Conservation (phyloP, 495 filamentous ascomycete genomes). For the Daldinia caldariorum region DNA sequence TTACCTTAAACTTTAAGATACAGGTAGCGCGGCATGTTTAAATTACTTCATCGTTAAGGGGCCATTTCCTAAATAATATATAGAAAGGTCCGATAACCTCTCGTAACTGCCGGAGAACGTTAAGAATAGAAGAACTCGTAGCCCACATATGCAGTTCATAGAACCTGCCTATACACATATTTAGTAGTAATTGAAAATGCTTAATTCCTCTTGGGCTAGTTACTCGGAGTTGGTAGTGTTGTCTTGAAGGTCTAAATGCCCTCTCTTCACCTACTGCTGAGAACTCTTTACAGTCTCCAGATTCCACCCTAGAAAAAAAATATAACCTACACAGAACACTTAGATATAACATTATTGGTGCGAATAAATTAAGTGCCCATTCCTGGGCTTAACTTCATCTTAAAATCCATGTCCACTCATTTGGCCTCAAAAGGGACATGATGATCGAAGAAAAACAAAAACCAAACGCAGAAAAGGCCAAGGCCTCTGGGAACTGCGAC, state of each 20-base stretch:
- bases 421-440: constrained; percentile 34
- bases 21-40: not conserved
- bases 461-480: constrained; percentile 19
- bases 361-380: constrained; percentile 24
- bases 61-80: not conserved
- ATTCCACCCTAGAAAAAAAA: constrained; percentile 16
- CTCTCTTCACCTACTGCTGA: constrained; percentile 6
- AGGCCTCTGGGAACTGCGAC: constrained; percentile 27
- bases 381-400: constrained; percentile 12
- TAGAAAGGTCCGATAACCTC: not conserved
- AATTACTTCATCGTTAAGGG: not conserved
- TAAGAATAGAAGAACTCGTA: not conserved
- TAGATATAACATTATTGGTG: constrained; percentile 29
- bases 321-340: constrained; percentile 31
- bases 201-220: not conserved
- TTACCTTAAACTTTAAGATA: not conserved
- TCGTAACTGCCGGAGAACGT: not conserved
- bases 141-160: not conserved
- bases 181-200: not conserved
- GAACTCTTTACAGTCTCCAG: constrained; percentile 1
- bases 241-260: constrained; percentile 1
- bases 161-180: not conserved
- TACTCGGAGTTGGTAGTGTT: not conserved
- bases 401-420: constrained; percentile 2
- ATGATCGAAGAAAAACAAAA: constrained; percentile 30